A percentile compares a stretch with the other conserved stretches of the same genome.
phyloP scores from a whole-genome alignment of 805 yeast genomes.

The Spathaspora girioi region DNA sequence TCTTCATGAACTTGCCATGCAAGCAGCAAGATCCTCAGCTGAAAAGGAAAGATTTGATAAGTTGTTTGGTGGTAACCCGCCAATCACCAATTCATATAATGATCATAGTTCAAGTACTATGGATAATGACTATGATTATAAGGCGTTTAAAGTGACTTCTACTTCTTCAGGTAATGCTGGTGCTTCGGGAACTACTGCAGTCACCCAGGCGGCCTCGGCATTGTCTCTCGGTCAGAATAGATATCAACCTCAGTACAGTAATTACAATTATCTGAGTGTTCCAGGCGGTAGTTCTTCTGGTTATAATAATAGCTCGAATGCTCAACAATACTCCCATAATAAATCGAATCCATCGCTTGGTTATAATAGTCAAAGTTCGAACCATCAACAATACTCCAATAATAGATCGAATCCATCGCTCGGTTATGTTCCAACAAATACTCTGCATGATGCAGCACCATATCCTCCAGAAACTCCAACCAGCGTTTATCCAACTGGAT shows the following conservation, averaged over 20 bases:
- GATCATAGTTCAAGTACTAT: slow-evolving; percentile 8
- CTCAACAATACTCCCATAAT: background rate
- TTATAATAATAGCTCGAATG: no score
- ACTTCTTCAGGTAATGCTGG: background rate
- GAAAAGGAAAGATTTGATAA: background rate
- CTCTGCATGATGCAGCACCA: background rate
- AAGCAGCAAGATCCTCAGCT: background rate
- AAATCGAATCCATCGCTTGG: background rate
- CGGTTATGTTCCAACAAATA: background rate
- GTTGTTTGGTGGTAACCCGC: background rate
- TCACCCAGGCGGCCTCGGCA: background rate
- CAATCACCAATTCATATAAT: background rate
- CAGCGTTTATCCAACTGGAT: background rate
- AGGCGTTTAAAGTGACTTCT: slow-evolving; percentile 2
- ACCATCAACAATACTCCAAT: background rate
- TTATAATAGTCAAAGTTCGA: no score
- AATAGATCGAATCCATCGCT: background rate
- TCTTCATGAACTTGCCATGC: background rate
- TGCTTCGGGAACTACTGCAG: background rate
- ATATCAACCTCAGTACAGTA: slow-evolving; percentile 1
- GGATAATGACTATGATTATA: slow-evolving; percentile 24
- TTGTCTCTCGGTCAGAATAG: background rate
- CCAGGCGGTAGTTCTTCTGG: background rate
- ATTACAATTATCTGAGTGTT: background rate
- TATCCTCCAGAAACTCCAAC: background rate